Percentiles rank a stretch among this genome's conserved stretches.
Evolutionary conservation across 345 rosid genomes (phyloP).

Genomic region (Syzygium oleosum): DNA sequence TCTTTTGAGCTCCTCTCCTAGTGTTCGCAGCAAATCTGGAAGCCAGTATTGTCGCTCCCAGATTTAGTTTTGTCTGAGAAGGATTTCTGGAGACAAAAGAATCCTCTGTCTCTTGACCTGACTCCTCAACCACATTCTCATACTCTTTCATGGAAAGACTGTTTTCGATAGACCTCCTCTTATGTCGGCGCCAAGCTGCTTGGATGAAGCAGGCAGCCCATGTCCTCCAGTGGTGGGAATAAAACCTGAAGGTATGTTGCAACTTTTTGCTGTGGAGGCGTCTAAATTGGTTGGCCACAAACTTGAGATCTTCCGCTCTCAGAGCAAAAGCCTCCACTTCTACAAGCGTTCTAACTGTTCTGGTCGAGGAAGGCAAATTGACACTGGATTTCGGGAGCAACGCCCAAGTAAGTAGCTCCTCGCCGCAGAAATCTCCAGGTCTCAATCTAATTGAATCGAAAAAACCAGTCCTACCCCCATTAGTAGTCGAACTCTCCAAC

Average conservation of each 20-base stretch:
- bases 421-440: slow-evolving; percentile 93
- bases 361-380: slow-evolving; percentile 81
- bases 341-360: slow-evolving; percentile 74
- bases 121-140: slow-evolving; percentile 4
- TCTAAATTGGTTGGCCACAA: slow-evolving; percentile 86
- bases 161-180: slow-evolving; percentile 47
- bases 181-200: slow-evolving; percentile 82
- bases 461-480: slow-evolving; percentile 94
- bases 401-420: slow-evolving; percentile 95
- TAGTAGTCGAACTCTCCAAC: slow-evolving; percentile 85
- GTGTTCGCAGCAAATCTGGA: slow-evolving; percentile 87
- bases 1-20: slow-evolving; percentile 66
- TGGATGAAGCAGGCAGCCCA: slow-evolving; percentile 96
- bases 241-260: slow-evolving; percentile 84
- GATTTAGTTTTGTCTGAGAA: slow-evolving; percentile 45
- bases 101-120: slow-evolving; percentile 8
- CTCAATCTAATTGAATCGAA: slow-evolving; percentile 71
- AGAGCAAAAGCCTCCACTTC: slow-evolving; percentile 97
- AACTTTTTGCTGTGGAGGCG: slow-evolving; percentile 92
- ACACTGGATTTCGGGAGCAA: slow-evolving; percentile 68
- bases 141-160: slow-evolving; percentile 40
- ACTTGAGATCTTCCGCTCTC: slow-evolving; percentile 83
- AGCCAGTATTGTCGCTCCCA: slow-evolving; percentile 64
- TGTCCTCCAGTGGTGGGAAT: slow-evolving; percentile 95
- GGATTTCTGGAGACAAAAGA: slow-evolving; percentile 9